A percentile compares a stretch with the other conserved stretches of the same genome.
Conservation (phyloP, 2,329 filamentous ascomycete genomes). For the Hypoxylon sp. region DNA sequence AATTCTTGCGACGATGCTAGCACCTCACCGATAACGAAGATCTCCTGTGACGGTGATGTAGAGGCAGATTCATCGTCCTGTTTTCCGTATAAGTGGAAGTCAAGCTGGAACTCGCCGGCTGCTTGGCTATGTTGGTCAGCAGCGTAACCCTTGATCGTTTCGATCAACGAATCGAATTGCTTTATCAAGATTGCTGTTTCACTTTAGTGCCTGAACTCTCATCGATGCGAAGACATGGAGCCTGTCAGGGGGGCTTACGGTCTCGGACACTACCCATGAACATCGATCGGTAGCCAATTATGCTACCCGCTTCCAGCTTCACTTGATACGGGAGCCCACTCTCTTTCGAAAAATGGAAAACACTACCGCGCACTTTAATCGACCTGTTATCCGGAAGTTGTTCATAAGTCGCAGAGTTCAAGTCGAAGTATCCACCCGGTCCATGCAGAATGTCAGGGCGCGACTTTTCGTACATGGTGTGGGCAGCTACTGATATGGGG, state of each 20-base stretch:
- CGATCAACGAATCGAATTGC: conserved; percentile 58
- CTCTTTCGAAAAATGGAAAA: conserved; percentile 54
- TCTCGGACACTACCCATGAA: conserved; percentile 64
- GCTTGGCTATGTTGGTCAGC: conserved; percentile 37
- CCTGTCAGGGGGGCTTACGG: conserved; percentile 47
- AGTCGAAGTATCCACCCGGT: conserved; percentile 64
- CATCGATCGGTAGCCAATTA: conserved; percentile 61
- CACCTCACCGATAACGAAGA: conserved; percentile 65
- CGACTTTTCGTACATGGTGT: conserved; percentile 69
- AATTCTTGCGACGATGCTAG: conserved; percentile 62
- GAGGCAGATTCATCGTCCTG: conserved; percentile 49
- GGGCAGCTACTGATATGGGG: conserved; percentile 64
- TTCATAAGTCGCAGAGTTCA: conserved; percentile 60
- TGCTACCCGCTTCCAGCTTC: conserved; percentile 64
- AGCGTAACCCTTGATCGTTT: conserved; percentile 53
- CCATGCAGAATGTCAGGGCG: conserved; percentile 65
- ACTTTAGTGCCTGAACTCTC: conserved; percentile 8
- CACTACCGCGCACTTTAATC: conserved; percentile 58
- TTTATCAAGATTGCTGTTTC: conserved; percentile 58
- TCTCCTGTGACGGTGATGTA: conserved; percentile 49
- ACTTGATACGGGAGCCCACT: conserved; percentile 58
- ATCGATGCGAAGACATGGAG: not conserved
- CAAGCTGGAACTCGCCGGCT: conserved; percentile 55
- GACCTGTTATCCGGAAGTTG: conserved; percentile 58
- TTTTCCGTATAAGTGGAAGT: conserved; percentile 63